Percentiles rank a stretch among this genome's conserved stretches.
Conservation (phyloP, 768 basidiomycete species). For the Podaxis rugospora region DNA sequence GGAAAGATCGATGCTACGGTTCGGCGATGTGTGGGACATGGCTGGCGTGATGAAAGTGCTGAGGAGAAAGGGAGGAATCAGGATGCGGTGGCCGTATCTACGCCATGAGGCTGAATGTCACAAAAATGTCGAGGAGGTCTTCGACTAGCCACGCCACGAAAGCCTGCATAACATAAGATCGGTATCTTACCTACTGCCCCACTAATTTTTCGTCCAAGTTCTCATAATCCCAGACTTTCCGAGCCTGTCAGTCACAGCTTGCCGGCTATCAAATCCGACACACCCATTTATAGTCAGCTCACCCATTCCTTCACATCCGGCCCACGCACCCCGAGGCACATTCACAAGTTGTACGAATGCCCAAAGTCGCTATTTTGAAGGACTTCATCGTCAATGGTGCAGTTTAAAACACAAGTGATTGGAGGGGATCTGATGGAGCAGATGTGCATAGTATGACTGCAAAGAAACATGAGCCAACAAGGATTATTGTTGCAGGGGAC, state of each 20-base stretch:
- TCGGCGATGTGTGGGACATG: conserved; percentile 7
- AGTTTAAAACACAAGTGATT: too few relatives aligned
- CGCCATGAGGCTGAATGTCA: conserved; percentile 8
- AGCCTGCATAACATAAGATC: background rate
- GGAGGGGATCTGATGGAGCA: too few relatives aligned
- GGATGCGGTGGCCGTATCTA: background rate
- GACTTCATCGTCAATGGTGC: too few relatives aligned
- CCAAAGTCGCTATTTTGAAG: too few relatives aligned
- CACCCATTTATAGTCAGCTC: background rate
- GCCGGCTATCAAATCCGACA: background rate
- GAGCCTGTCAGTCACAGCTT: background rate
- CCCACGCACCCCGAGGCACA: too few relatives aligned
- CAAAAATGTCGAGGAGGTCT: background rate
- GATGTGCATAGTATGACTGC: too few relatives aligned
- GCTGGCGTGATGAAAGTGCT: background rate
- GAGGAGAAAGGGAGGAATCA: background rate
- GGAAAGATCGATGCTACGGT: background rate
- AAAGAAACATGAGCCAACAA: too few relatives aligned
- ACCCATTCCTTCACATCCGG: too few relatives aligned
- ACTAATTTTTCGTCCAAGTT: background rate
- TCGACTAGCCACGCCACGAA: too few relatives aligned
- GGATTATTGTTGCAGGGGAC: too few relatives aligned
- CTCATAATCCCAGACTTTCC: background rate
- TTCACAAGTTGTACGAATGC: too few relatives aligned
- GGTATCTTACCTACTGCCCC: background rate